Percentiles rank a stretch among this genome's conserved stretches.
These are phyloP conservation scores for Geranium brycei DNA, from an alignment of 345 rosid genomes.

Conservation along the genomic window DNA sequence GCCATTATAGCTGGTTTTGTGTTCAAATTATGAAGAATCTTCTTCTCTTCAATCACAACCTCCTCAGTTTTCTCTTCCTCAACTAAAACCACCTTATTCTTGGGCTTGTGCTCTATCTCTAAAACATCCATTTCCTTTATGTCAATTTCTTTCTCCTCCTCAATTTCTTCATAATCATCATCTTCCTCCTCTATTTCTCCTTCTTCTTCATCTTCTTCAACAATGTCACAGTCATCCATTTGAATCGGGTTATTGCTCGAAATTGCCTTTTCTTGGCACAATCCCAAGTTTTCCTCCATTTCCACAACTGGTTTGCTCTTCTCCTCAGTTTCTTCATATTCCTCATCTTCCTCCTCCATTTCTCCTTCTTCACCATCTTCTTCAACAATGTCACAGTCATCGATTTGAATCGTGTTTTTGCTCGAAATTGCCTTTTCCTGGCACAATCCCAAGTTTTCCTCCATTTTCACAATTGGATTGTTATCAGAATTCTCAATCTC, in stretches of 20 bases:
- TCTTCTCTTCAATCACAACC: not conserved
- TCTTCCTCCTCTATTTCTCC: conserved; percentile 16
- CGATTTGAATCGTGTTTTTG: conserved; percentile 13
- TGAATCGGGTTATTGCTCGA: conserved; percentile 10
- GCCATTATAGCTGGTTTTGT: conserved; percentile 15
- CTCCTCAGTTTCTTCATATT: conserved; percentile 23
- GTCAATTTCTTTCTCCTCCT: conserved; percentile 27
- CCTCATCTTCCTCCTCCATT: conserved; percentile 20
- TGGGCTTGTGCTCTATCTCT: not conserved
- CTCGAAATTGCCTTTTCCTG: conserved; percentile 32
- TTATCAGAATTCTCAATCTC: conserved; percentile 2
- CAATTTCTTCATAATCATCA: conserved; percentile 27
- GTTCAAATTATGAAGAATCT: not conserved
- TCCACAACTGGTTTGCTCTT: conserved; percentile 21
- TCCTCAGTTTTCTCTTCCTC: conserved; percentile 19
- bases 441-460: conserved; percentile 38
- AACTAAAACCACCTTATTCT: conserved; percentile 3
- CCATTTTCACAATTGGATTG: conserved; percentile 15
- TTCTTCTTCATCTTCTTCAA: conserved; percentile 8
- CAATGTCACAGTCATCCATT: conserved; percentile 18
- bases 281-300: conserved; percentile 31
- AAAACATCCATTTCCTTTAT: conserved; percentile 36
- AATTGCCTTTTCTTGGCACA: conserved; percentile 38
- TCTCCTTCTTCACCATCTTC: conserved; percentile 10
- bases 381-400: conserved; percentile 15